Evolutionary conservation across 257 asterid genomes (phyloP), one percentile per base, ranked within the genome.

Genomic region (Lithospermum erythrorhizon): DNA sequence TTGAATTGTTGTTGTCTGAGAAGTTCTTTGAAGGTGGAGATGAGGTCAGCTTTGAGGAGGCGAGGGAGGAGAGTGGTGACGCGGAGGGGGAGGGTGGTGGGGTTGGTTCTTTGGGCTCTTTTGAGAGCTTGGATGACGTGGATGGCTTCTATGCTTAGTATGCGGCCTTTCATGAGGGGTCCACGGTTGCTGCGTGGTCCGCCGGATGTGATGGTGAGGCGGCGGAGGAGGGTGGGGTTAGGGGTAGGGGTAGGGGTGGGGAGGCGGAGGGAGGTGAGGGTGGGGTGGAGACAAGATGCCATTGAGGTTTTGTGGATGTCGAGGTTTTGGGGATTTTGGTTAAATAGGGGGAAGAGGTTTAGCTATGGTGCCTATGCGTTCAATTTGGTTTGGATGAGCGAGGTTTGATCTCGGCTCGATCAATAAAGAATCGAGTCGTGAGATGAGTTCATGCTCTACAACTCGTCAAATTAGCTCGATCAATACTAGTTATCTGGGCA

Each of bases 81-180:
- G 20, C 11, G 63, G 8, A 24, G 9, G 59, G 65, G 64, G 19
- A 57, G 82, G 81, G 79, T 77, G 84, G 35, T 70, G 20, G 89
- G 83, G 68, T 79, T 74, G 20, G 81, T 57, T 59, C 87, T 68
- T 72, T 83, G 70, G 68, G 87, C 85, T 20, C 96, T 87, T 57
- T 90, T 90, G 54, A 90, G 93, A 56, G 95, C 68, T 70, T 90
- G 96, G 62, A 90, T 82, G 8, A 94, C 94, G 65, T 90, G 96
- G 70, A 90, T 90, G 53, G 98, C 96, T 70, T 90, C 98, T 59
- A 59, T 83, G 90, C 91, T 83, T 1, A 90, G 75, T 25, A 82
- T 75, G 15, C 98, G 86, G 68, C 98, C 98, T 67, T 79, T 83
- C 2, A 64, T 58, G 61, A 83, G 79, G 0, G 96, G 96, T 15